Percentiles rank a stretch among this genome's conserved stretches.
phyloP scores from a whole-genome alignment of 345 rosid species.

The Salix arbutifolia region DNA sequence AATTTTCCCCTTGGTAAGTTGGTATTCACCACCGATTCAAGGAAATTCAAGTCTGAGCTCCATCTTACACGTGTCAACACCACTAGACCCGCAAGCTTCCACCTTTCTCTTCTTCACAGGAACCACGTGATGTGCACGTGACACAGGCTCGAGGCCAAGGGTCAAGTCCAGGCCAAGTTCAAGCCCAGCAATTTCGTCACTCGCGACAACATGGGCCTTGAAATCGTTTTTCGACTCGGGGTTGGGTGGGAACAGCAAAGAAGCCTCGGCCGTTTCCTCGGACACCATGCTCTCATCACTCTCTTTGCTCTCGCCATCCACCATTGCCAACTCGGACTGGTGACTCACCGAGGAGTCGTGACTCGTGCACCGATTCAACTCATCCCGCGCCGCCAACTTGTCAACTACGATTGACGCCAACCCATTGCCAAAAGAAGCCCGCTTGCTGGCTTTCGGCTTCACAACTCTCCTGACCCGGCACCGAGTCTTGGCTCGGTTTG shows the following conservation, averaged over 20 bases:
- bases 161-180: conserved; percentile 58
- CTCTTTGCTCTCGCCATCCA: conserved; percentile 59
- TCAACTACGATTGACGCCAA: neutral
- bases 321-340: conserved; percentile 62
- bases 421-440: neutral
- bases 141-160: conserved; percentile 48
- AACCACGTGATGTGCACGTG: conserved; percentile 53
- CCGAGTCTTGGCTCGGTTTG: conserved; percentile 39
- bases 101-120: conserved; percentile 72
- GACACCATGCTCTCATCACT: conserved; percentile 61
- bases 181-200: conserved; percentile 12
- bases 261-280: conserved; percentile 47
- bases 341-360: conserved; percentile 91
- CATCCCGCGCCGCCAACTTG: conserved; percentile 14
- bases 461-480: conserved; percentile 44
- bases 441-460: conserved; percentile 29
- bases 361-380: conserved; percentile 56
- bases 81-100: conserved; percentile 29
- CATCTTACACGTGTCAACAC: conserved; percentile 46
- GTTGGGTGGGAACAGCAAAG: conserved; percentile 29
- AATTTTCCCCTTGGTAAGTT: no score
- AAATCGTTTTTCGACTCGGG: conserved; percentile 21
- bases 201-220: neutral
- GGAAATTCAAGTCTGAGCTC: conserved; percentile 51
- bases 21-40: neutral